phyloP scores from a whole-genome alignment of 495 filamentous ascomycete species.

The Podospora comata region DNA sequence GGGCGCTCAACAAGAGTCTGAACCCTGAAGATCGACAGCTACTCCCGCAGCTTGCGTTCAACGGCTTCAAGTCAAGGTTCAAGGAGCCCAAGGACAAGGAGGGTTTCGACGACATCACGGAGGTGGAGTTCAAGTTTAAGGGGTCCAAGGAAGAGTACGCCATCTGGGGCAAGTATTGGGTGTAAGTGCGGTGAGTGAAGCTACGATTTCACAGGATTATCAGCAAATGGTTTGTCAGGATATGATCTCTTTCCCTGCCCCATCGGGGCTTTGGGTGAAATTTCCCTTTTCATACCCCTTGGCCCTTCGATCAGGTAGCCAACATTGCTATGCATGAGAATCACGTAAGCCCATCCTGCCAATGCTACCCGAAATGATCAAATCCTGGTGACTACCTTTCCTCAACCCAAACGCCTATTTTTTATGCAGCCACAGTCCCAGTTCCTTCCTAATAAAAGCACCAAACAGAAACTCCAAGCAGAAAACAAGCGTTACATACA shows the following conservation, averaged over 20 bases:
- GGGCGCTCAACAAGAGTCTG: conserved; percentile 66
- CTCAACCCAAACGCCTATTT: not conserved
- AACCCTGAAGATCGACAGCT: conserved; percentile 77
- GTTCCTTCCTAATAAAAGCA: not conserved
- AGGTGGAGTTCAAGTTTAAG: conserved; percentile 58
- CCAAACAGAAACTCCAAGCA: not conserved
- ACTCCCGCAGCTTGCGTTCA: conserved; percentile 78
- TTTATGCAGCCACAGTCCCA: not conserved
- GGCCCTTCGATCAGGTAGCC: not conserved
- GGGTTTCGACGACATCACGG: conserved; percentile 77
- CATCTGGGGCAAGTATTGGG: conserved; percentile 73
- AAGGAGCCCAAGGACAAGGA: conserved; percentile 68
- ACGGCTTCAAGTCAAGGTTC: conserved; percentile 64
- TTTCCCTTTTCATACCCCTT: not conserved
- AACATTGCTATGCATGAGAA: not conserved
- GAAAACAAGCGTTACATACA: not conserved
- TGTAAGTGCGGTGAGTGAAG: conserved; percentile 33
- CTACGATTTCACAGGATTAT: not conserved
- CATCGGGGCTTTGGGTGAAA: not conserved
- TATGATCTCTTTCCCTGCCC: not conserved
- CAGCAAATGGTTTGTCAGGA: not conserved
- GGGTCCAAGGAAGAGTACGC: conserved; percentile 53
- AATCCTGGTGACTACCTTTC: too few species aligned
- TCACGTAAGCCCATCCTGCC: too few species aligned
- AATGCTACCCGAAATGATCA: too few species aligned